Evolutionary conservation across 257 asterid species (phyloP).

Genomic region (Fraxinus pennsylvanica): DNA sequence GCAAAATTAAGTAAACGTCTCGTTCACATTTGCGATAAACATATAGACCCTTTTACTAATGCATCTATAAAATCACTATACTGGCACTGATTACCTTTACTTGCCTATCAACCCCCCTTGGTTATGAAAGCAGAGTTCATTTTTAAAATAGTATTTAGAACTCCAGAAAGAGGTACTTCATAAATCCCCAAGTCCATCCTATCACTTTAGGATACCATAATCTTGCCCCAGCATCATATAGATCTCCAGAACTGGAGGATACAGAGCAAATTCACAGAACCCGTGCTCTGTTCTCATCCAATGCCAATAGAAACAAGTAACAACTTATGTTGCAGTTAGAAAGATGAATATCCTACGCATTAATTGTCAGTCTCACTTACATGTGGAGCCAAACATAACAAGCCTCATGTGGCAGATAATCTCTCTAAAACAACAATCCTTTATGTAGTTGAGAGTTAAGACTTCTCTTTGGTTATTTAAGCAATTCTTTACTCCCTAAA

Average conservation of each 20-base stretch:
- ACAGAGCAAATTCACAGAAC: neutral
- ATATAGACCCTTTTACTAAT: neutral
- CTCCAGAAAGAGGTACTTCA: neutral
- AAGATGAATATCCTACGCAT: neutral
- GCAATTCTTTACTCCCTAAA: neutral
- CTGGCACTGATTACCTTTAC: neutral
- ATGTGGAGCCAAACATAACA: neutral
- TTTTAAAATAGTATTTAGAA: neutral
- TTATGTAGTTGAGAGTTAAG: neutral
- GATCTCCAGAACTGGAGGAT: slow-evolving; percentile 1
- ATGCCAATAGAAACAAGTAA: slow-evolving; percentile 4
- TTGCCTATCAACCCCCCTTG: neutral
- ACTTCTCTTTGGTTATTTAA: neutral
- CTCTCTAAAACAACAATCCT: neutral
- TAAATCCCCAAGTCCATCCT: slow-evolving; percentile 4
- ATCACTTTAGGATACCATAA: neutral
- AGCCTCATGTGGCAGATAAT: neutral
- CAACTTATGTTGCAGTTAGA: slow-evolving; percentile 6
- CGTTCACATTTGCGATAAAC: neutral
- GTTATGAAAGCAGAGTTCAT: neutral
- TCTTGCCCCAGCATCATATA: neutral
- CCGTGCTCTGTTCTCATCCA: slow-evolving; percentile 12
- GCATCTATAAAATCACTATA: neutral
- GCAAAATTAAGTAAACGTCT: neutral
- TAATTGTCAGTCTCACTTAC: neutral